Evolutionary conservation across 129 eudicot species (phyloP).

Genomic region (Escallonia herrerae): DNA sequence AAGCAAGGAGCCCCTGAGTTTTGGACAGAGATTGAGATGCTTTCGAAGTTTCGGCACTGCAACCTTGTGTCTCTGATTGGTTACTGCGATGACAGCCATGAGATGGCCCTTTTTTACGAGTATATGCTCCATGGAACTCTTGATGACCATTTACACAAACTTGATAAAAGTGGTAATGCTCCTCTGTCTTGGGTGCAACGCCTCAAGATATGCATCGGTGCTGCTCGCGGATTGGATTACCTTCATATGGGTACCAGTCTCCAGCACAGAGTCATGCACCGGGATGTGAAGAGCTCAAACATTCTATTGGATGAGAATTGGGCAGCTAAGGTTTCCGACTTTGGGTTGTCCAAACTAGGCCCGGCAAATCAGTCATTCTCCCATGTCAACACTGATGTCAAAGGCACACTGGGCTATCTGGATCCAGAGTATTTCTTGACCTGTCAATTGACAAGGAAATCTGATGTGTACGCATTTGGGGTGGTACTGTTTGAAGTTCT

Average conservation of each 20-base stretch:
- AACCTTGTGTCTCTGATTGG: slow-evolving; percentile 24
- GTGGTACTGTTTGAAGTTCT: slow-evolving; percentile 26
- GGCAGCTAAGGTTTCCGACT: slow-evolving; percentile 21
- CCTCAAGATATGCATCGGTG: slow-evolving; percentile 16
- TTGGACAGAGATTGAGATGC: slow-evolving; percentile 19
- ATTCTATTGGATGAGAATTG: slow-evolving; percentile 23
- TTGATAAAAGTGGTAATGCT: background rate
- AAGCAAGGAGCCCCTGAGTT: slow-evolving; percentile 20
- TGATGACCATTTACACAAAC: slow-evolving; percentile 11
- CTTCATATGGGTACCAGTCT: slow-evolving; percentile 19
- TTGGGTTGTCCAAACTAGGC: slow-evolving; percentile 22
- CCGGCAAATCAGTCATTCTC: slow-evolving; percentile 20
- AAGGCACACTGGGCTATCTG: slow-evolving; percentile 28
- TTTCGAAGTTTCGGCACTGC: slow-evolving; percentile 20
- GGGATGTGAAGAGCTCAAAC: slow-evolving; percentile 29
- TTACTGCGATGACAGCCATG: slow-evolving; percentile 13
- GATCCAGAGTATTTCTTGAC: slow-evolving; percentile 33
- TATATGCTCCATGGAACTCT: slow-evolving; percentile 25
- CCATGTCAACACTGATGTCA: slow-evolving; percentile 23
- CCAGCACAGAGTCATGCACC: slow-evolving; percentile 14
- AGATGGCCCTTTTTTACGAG: slow-evolving; percentile 22
- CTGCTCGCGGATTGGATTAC: slow-evolving; percentile 22
- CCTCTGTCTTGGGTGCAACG: slow-evolving; percentile 19
- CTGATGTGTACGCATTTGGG: slow-evolving; percentile 31
- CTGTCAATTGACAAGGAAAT: slow-evolving; percentile 10